Base-by-base conservation (phyloP, 2,329 filamentous ascomycete genomes). In the Sarocladiaceae sp. region DNA sequence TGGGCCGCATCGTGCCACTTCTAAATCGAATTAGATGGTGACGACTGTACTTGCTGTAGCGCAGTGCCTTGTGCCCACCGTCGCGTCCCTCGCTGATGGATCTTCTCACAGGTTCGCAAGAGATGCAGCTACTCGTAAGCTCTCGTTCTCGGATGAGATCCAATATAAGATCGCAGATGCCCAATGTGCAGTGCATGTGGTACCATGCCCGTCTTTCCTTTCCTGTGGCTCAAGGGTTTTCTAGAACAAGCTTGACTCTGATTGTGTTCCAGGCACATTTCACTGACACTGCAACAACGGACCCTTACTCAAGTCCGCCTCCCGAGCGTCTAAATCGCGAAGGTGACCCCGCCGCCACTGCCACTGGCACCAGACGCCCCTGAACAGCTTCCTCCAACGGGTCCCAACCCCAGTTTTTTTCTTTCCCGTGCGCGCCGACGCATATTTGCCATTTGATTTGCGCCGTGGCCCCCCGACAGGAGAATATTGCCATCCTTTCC, bases 361-460 rank as follows among this genome's bases (percentile, higher is more conserved):
- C 11, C 23, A 26, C 40, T 44, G 23, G 40, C 20, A 48, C 44
- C 23, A 5, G 20, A 33, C 31, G 26, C 44, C 44, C 44, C 44
- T 48, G 44, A 48, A 33, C 44, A 20, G 25, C 44, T 33, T 48
- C 26, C 44, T 48, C 44, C 40, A 40, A 40, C 33, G 33, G 33
- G 37, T 4, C 4, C n/a, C 37, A 28, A 26, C 40, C 44, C 44
- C 44, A 48, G 26, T 48, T 48, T 48, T 48, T 48, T 46, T 46
- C 17, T 44, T 23, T n/a, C 40, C 40, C 40, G 22, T n/a, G 8
- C 18, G 10, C 37, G 37, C 40, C 40, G 40, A 4, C 28, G 40
- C 40, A 44, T 44, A 7, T 44, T 44, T 44, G 25, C 8, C 40
- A n/a, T n/a, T n/a, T n/a, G 15, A 44, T 22, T 44, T 28, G 40